Conservation (phyloP, 2,329 filamentous ascomycete species). For the Malbranchea cinnamomea region DNA sequence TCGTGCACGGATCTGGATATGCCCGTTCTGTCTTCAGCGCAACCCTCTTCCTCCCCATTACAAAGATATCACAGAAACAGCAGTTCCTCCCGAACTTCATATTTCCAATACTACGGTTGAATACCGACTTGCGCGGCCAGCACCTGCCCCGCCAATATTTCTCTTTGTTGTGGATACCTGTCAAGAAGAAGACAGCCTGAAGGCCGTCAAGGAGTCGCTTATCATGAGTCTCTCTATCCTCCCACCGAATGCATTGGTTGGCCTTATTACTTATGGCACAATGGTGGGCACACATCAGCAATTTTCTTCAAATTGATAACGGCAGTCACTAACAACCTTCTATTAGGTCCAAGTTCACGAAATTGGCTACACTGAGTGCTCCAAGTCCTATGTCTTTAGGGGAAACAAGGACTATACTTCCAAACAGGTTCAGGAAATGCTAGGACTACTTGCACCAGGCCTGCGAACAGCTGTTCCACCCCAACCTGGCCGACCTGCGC, state of each 20-base stretch:
- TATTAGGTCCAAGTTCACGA: constrained; percentile 81
- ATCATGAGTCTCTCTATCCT: constrained; percentile 51
- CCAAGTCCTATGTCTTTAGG: constrained; percentile 96
- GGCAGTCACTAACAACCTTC: neutral
- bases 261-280: constrained; percentile 60
- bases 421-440: constrained; percentile 99
- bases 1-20: constrained; percentile 53
- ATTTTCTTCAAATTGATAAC: neutral
- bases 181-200: constrained; percentile 52
- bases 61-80: constrained; percentile 52
- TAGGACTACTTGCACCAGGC: constrained; percentile 61
- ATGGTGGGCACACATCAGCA: constrained; percentile 46
- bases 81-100: constrained; percentile 52
- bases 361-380: constrained; percentile 93
- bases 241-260: constrained; percentile 48
- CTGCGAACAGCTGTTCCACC: constrained; percentile 59
- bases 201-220: constrained; percentile 51
- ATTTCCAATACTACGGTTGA: constrained; percentile 51
- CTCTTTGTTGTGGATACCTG: constrained; percentile 55
- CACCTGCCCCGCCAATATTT: constrained; percentile 51
- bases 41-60: constrained; percentile 52
- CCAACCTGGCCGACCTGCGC: constrained; percentile 57
- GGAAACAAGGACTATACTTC: constrained; percentile 96
- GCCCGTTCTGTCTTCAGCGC: constrained; percentile 52
- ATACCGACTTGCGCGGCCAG: constrained; percentile 47